Evolutionary conservation across 257 asterid species (phyloP), one percentile per base, ranked within the genome.

Genomic region (Leptodermis oblonga): DNA sequence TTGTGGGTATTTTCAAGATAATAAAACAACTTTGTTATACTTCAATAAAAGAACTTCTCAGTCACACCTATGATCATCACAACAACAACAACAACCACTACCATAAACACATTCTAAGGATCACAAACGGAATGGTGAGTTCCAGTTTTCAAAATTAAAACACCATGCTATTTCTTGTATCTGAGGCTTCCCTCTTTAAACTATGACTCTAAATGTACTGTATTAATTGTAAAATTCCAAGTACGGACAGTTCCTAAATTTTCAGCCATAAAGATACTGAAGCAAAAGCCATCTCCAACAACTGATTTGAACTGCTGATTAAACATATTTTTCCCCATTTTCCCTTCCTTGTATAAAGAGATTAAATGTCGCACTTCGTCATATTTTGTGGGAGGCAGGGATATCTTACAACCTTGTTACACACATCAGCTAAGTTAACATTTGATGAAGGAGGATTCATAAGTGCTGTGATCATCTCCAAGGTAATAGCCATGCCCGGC

Each of bases 351-450:
- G 31, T 65, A 83, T 70, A 82, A 79, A 18, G 77, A 52, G 73
- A 73, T 79, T 52, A 82, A 62, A 17, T 72, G 68, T 78, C 45
- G 78, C 84, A 87, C 61, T 65, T 85, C 82, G 30, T 55, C 69
- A 73, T 74, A 70, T 71, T 77, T 84, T n/a, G 85, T 73, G 46
- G 54, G 73, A 54, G 95, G 89, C 71, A 87, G 89, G 62, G 46
- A 76, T n/a, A n/a, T 56, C 75, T 74, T 71, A 17, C 76, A 71
- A 86, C 78, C 85, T 75, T 87, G 78, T 84, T 67, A 45, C 85
- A 51, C 63, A 89, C 68, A 49, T 82, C 81, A 0, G 76, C 82
- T 71, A 72, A 67, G 63, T 60, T 62, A 30, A 64, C 15, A 37
- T 30, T 31, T 51, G 83, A 60, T 46, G 78, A 72, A 53, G 62